Conservation (phyloP, 2,329 filamentous ascomycete species). For the Trichoderma oligosporum region DNA sequence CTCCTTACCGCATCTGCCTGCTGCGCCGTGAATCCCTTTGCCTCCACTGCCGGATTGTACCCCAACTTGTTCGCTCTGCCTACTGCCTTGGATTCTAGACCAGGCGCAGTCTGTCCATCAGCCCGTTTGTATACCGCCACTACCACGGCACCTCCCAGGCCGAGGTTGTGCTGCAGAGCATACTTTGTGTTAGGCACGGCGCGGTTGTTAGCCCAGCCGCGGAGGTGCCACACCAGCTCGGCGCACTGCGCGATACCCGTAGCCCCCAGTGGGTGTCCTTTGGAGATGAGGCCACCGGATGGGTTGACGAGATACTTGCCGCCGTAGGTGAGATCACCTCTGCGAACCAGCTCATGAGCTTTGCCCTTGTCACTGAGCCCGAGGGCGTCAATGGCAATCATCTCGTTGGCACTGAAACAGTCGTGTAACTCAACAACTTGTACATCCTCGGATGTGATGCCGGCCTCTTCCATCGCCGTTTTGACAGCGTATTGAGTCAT, state of each 20-base stretch:
- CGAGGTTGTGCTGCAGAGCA: conserved; percentile 88
- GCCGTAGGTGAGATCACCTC: conserved; percentile 88
- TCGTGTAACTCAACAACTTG: conserved; percentile 92
- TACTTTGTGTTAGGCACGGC: conserved; percentile 63
- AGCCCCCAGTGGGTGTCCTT: conserved; percentile 90
- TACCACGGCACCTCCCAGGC: conserved; percentile 84
- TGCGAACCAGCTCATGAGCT: conserved; percentile 85
- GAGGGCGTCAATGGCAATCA: conserved; percentile 83
- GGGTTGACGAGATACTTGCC: conserved; percentile 83
- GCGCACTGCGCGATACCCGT: conserved; percentile 95
- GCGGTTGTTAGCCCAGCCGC: conserved; percentile 94
- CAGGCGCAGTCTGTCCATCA: conserved; percentile 64
- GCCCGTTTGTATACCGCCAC: conserved; percentile 84
- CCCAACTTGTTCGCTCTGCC: conserved; percentile 66
- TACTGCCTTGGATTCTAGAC: conserved; percentile 60
- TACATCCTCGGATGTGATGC: conserved; percentile 63
- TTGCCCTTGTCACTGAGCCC: conserved; percentile 75
- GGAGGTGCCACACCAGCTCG: conserved; percentile 90
- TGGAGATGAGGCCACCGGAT: conserved; percentile 89
- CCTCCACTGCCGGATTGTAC: conserved; percentile 88
- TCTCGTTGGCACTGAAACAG: conserved; percentile 94
- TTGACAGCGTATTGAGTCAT: conserved; percentile 73
- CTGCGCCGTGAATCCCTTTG: conserved; percentile 78
- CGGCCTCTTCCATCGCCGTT: conserved; percentile 70
- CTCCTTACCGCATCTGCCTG: conserved; percentile 71